Evolutionary conservation across 306 rosid species (phyloP).

Genomic region (Quercus cerris): DNA sequence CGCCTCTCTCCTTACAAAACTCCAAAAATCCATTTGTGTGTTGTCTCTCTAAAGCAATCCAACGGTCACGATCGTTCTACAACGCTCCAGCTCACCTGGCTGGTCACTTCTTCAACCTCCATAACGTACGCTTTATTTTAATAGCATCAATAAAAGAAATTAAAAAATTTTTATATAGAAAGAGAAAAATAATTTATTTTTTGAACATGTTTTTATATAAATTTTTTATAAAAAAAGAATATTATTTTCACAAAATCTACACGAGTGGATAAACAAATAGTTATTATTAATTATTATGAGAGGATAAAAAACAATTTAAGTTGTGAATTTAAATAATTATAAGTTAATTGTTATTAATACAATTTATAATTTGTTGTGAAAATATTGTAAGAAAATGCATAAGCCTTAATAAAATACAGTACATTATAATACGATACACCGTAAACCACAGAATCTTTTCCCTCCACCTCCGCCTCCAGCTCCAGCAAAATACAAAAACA

Average conservation of each 20-base stretch:
- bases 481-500: no score
- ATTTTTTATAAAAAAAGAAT: no score
- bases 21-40: background rate
- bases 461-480: no score
- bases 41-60: background rate
- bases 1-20: background rate
- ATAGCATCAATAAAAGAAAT: background rate
- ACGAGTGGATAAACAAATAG: fast-evolving
- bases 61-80: conserved; percentile 3
- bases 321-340: no score
- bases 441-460: conserved; percentile 1
- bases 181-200: no score
- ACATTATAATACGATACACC: background rate
- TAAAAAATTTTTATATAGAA: no score
- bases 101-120: background rate
- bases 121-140: background rate
- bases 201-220: no score
- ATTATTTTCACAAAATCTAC: fast-evolving
- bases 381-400: fast-evolving
- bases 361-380: fast-evolving
- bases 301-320: fast-evolving
- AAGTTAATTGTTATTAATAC: fast-evolving
- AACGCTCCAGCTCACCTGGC: background rate
- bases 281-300: fast-evolving
- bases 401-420: background rate